Percentiles rank a stretch among this genome's conserved stretches.
phyloP scores from a whole-genome alignment of 2,329 filamentous ascomycete species.

The Drechslera avenae region DNA sequence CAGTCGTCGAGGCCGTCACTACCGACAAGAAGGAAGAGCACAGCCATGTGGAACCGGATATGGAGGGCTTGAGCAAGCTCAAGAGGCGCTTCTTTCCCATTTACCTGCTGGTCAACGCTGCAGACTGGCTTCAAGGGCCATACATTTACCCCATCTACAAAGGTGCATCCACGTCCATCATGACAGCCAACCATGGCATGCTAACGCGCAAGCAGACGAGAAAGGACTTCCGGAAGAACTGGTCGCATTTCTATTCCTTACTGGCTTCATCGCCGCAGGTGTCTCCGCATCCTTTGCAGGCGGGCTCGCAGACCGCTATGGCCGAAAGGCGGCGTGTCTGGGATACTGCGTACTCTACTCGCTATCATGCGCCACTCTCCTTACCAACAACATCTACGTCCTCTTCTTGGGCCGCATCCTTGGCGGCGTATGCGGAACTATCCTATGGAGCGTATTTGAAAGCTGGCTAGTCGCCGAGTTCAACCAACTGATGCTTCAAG shows the following conservation, averaged over 20 bases:
- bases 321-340: conserved; percentile 60
- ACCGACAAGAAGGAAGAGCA: conserved; percentile 33
- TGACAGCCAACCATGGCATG: not conserved
- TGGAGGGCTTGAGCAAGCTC: conserved; percentile 43
- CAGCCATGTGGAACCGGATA: conserved; percentile 30
- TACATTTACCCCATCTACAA: conserved; percentile 61
- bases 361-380: conserved; percentile 59
- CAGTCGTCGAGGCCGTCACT: conserved; percentile 7
- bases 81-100: conserved; percentile 53
- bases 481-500: conserved; percentile 53
- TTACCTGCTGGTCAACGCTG: conserved; percentile 52
- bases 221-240: conserved; percentile 53
- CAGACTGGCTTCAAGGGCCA: conserved; percentile 57
- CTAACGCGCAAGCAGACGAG: conserved; percentile 43
- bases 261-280: conserved; percentile 57
- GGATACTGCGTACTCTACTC: conserved; percentile 61
- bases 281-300: conserved; percentile 57
- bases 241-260: conserved; percentile 49
- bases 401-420: conserved; percentile 61
- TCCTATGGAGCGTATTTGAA: conserved; percentile 65
- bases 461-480: conserved; percentile 67
- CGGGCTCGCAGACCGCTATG: conserved; percentile 56
- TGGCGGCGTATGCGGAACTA: conserved; percentile 61
- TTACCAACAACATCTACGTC: conserved; percentile 53
- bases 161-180: conserved; percentile 26